Evolutionary conservation across 2,329 filamentous ascomycete genomes (phyloP).

Genomic region (Lachnellula subtilissima): DNA sequence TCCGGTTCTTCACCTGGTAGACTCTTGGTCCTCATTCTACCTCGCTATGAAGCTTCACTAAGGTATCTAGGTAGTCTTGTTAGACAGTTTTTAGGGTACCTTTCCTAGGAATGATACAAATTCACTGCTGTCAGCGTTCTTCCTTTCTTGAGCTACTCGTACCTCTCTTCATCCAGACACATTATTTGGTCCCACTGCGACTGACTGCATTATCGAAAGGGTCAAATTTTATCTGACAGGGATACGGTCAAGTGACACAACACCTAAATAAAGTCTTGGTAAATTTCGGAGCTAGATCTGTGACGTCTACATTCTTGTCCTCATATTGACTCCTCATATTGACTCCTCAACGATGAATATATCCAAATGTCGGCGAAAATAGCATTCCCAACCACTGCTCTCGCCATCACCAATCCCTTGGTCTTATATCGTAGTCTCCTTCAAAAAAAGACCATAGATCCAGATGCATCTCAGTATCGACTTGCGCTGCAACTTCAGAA

Average conservation of each 20-base stretch:
- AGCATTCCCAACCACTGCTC: constrained; percentile 35
- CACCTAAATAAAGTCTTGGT: neutral
- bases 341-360: constrained; percentile 4
- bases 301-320: neutral
- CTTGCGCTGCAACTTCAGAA: constrained; percentile 73
- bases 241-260: neutral
- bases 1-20: too few species aligned
- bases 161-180: neutral
- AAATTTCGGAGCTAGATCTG: neutral
- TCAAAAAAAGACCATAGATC: constrained; percentile 51
- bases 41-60: too few species aligned
- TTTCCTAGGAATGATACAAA: too few species aligned
- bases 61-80: too few species aligned
- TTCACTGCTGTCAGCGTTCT: too few species aligned
- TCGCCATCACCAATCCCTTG: constrained; percentile 66
- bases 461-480: constrained; percentile 68
- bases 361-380: constrained; percentile 30
- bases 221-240: neutral
- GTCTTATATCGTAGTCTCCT: constrained; percentile 71
- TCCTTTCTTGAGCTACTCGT: too few species aligned
- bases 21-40: too few species aligned
- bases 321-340: neutral
- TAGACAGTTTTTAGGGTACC: too few species aligned
- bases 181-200: neutral
- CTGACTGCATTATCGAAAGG: neutral